Evolutionary conservation across 176 grass and related monocot genomes (phyloP).

Genomic region (Leersia perrieri): DNA sequence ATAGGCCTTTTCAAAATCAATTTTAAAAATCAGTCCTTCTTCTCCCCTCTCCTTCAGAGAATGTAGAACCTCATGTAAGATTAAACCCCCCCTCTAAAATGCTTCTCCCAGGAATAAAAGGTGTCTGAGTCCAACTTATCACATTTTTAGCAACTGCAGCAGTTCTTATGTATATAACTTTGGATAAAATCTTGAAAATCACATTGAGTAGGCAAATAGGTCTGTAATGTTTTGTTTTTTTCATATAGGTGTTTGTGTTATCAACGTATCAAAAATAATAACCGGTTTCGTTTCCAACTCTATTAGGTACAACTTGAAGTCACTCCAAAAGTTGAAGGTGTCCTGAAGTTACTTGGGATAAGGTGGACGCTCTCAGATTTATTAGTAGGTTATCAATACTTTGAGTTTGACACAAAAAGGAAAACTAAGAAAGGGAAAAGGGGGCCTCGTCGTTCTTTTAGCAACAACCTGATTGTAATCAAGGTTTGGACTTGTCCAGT

Average conservation of each 20-base stretch:
- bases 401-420: slow-evolving; percentile 62
- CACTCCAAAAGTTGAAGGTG: slow-evolving; percentile 82
- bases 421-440: slow-evolving; percentile 83
- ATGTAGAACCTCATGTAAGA: no score
- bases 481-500: slow-evolving; percentile 54
- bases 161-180: no score
- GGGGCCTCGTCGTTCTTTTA: slow-evolving; percentile 38
- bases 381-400: slow-evolving; percentile 85
- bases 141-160: no score
- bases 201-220: no score
- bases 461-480: slow-evolving; percentile 71
- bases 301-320: slow-evolving; percentile 93
- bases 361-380: slow-evolving; percentile 91
- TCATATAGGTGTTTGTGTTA: not conserved
- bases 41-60: no score
- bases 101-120: no score
- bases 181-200: no score
- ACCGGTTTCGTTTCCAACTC: slow-evolving; percentile 17
- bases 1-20: no score
- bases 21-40: no score
- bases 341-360: slow-evolving; percentile 87
- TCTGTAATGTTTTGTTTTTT: no score
- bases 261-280: not conserved
- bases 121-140: no score
- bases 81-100: no score